A percentile compares a stretch with the other conserved stretches of the same genome.
These are phyloP conservation scores for Blastobotrys serpentis DNA, from an alignment of 1,139 yeast species.

Conservation along the genomic window DNA sequence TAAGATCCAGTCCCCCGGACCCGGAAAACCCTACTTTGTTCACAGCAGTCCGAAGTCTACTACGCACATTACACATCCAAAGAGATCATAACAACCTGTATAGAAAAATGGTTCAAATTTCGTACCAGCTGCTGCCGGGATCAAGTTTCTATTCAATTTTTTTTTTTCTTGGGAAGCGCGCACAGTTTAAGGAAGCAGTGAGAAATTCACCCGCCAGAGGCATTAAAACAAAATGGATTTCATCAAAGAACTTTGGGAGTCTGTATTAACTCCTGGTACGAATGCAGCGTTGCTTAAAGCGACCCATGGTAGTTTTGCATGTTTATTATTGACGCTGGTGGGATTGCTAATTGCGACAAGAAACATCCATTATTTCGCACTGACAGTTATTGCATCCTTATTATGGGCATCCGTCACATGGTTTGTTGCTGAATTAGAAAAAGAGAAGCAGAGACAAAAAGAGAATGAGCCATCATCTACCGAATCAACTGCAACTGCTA, in stretches of 20 bases:
- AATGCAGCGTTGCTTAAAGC: conserved; percentile 84
- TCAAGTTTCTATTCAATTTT: too few relatives aligned
- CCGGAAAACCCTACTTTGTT: too few relatives aligned
- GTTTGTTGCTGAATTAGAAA: conserved; percentile 74
- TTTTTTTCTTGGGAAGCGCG: too few relatives aligned
- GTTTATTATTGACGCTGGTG: conserved; percentile 52
- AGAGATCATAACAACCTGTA: too few relatives aligned
- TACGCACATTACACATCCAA: too few relatives aligned
- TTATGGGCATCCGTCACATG: conserved; percentile 83
- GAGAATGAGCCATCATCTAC: neutral
- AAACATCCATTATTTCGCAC: conserved; percentile 74
- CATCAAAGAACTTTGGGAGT: conserved; percentile 76
- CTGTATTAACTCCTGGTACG: conserved; percentile 92
- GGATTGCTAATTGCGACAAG: conserved; percentile 61
- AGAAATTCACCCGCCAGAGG: too few relatives aligned
- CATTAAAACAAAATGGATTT: conserved; percentile 29
- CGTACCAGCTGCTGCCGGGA: too few relatives aligned
- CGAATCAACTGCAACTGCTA: neutral
- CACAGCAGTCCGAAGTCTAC: too few relatives aligned
- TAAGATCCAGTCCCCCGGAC: too few relatives aligned
- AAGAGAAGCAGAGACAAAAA: conserved; percentile 17
- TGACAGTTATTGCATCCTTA: conserved; percentile 64
- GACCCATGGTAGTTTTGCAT: conserved; percentile 66
- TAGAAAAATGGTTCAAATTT: too few relatives aligned
- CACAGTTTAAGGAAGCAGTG: too few relatives aligned